A percentile compares a stretch with the other conserved stretches of the same genome.
Conservation (phyloP, 352 stramenopile genomes). For the Pythium phragmiticola region DNA sequence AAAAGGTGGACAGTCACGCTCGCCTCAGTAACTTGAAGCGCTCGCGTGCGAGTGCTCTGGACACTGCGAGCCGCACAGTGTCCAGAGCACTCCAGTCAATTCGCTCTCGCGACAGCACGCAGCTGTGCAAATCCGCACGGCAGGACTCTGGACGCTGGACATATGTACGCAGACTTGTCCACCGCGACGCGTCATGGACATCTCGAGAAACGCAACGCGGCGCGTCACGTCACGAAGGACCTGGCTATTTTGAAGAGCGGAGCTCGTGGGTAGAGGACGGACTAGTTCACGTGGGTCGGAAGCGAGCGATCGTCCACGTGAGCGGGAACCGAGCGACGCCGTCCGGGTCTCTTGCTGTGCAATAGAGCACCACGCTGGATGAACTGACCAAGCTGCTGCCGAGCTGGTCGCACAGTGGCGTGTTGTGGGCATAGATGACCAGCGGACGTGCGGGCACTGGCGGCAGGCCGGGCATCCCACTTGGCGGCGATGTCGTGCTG, state of each 20-base stretch:
- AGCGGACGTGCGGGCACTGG: not conserved
- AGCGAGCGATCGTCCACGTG: conserved; percentile 23
- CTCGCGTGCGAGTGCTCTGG: too few species aligned
- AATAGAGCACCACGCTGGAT: conserved; percentile 22
- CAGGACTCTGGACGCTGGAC: too few species aligned
- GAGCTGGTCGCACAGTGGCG: conserved; percentile 28
- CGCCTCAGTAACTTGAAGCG: too few species aligned
- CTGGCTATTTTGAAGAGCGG: too few species aligned
- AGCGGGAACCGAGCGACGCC: conserved; percentile 34
- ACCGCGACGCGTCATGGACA: too few species aligned
- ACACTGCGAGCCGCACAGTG: too few species aligned
- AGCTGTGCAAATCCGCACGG: too few species aligned
- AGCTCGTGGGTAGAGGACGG: too few species aligned
- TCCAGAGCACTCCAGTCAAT: too few species aligned
- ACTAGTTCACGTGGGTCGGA: conserved; percentile 11
- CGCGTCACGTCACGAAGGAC: not conserved
- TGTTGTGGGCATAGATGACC: conserved; percentile 36
- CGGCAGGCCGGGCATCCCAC: not conserved
- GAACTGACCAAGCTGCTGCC: conserved; percentile 1
- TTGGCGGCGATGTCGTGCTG: not conserved
- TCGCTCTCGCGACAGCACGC: too few species aligned
- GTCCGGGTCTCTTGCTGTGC: conserved; percentile 28
- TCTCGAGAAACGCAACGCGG: not conserved
- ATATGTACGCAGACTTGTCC: too few species aligned
- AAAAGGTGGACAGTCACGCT: too few species aligned